Evolutionary conservation across 495 filamentous ascomycete species (phyloP).

Genomic region (Penicillium pancosmium): DNA sequence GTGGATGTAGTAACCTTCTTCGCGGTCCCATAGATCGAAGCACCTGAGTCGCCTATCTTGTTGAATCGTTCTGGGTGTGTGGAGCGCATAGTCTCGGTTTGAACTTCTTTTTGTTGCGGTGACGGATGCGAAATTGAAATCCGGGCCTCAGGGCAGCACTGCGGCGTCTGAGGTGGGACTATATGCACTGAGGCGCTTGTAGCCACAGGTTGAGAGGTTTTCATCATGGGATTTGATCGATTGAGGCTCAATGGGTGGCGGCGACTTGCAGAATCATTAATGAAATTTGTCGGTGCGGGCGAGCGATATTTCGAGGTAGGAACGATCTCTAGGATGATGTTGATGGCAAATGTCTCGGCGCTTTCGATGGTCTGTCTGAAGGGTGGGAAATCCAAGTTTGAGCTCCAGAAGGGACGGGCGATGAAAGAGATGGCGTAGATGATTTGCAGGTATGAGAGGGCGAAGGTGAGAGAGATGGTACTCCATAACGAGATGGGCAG

Average conservation of each 20-base stretch:
- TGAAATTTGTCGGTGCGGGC: slow-evolving; percentile 11
- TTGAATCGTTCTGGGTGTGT: background rate
- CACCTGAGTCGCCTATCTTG: background rate
- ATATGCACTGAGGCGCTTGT: background rate
- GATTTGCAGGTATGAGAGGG: slow-evolving; percentile 24
- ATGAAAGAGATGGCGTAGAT: slow-evolving; percentile 25
- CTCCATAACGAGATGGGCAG: slow-evolving; percentile 21
- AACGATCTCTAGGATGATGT: slow-evolving; percentile 17
- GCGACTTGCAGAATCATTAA: background rate
- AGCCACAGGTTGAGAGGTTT: background rate
- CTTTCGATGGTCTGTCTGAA: slow-evolving; percentile 14
- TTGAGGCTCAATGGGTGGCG: background rate
- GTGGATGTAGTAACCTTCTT: background rate
- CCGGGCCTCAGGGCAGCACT: slow-evolving; percentile 6
- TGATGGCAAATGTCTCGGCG: slow-evolving; percentile 15
- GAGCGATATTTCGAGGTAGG: slow-evolving; percentile 23
- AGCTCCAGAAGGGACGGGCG: slow-evolving; percentile 16
- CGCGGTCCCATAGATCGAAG: background rate
- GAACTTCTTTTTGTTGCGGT: background rate
- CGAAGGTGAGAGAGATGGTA: slow-evolving; percentile 16
- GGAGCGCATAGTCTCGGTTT: background rate
- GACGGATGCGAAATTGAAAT: background rate
- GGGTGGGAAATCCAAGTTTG: slow-evolving; percentile 15
- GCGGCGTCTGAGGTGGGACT: slow-evolving; percentile 1
- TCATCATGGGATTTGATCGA: background rate